phyloP scores from a whole-genome alignment of 2,329 filamentous ascomycete genomes.

The Calycina marina region DNA sequence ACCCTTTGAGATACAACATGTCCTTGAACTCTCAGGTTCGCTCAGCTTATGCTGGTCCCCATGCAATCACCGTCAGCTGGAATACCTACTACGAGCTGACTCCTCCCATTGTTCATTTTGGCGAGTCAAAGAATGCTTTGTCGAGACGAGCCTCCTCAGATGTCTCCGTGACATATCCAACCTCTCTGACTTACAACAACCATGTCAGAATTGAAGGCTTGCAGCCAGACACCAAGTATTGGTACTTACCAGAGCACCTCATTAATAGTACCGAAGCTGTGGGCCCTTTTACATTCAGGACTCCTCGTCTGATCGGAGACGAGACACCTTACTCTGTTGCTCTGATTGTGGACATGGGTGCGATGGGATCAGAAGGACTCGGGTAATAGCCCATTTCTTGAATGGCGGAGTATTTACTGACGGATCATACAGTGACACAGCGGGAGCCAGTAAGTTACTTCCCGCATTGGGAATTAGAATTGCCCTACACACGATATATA shows the following conservation, averaged over 20 bases:
- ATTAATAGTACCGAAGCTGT: conserved; percentile 32
- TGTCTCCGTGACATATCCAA: conserved; percentile 33
- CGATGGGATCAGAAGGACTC: conserved; percentile 35
- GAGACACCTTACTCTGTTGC: conserved; percentile 36
- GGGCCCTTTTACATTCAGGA: conserved; percentile 33
- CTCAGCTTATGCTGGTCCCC: not conserved
- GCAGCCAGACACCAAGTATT: conserved; percentile 38
- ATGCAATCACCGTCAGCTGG: conserved; percentile 31
- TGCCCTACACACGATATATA: too few species aligned
- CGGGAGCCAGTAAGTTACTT: too few species aligned
- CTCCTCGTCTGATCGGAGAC: conserved; percentile 37
- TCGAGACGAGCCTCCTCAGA: conserved; percentile 29
- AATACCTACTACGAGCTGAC: conserved; percentile 36
- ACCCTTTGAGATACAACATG: not conserved
- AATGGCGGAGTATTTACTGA: too few species aligned
- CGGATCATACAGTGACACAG: not conserved
- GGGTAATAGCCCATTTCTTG: too few species aligned
- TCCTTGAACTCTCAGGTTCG: conserved; percentile 2
- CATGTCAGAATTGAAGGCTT: conserved; percentile 31
- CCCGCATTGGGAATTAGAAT: too few species aligned
- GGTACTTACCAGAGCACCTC: conserved; percentile 38
- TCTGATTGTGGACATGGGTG: conserved; percentile 38
- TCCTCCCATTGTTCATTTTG: conserved; percentile 35
- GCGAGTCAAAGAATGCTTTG: conserved; percentile 27
- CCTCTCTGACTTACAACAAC: conserved; percentile 39